Evolutionary conservation across 2,329 filamentous ascomycete genomes (phyloP).

Genomic region (Calonectria crousiana): DNA sequence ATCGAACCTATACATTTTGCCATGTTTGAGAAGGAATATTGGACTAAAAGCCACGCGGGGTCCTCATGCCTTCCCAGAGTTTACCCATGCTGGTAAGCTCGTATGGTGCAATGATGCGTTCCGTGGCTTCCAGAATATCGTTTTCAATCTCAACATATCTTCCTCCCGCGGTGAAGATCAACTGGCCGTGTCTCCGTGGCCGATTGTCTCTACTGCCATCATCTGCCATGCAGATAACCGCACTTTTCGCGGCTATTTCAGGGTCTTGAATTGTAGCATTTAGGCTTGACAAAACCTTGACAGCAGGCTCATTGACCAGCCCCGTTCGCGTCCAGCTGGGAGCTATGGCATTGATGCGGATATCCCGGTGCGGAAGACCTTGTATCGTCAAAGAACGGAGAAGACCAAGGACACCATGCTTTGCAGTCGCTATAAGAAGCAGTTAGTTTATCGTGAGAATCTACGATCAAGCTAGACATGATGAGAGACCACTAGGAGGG

Average conservation of each 20-base stretch:
- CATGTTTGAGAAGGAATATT: background rate
- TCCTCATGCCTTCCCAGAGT: background rate
- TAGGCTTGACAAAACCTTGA: background rate
- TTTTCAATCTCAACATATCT: background rate
- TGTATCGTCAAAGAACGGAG: background rate
- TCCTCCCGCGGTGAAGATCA: background rate
- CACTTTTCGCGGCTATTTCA: background rate
- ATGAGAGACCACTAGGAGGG: background rate
- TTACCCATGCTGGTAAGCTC: background rate
- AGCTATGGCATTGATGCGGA: background rate
- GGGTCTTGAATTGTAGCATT: background rate
- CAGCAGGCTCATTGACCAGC: background rate
- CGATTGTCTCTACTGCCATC: background rate
- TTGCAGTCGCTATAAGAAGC: background rate
- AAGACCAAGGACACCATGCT: background rate
- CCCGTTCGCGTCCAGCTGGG: background rate
- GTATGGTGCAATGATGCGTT: background rate
- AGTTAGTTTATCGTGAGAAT: background rate
- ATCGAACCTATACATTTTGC: background rate
- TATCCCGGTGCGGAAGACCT: background rate
- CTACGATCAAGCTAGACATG: background rate
- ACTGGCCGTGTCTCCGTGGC: background rate
- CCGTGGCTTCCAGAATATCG: background rate
- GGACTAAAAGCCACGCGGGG: background rate
- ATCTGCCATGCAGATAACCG: background rate